These are phyloP conservation scores for Solanum commersonii DNA, from an alignment of 257 asterid species.

Conservation along the genomic window DNA sequence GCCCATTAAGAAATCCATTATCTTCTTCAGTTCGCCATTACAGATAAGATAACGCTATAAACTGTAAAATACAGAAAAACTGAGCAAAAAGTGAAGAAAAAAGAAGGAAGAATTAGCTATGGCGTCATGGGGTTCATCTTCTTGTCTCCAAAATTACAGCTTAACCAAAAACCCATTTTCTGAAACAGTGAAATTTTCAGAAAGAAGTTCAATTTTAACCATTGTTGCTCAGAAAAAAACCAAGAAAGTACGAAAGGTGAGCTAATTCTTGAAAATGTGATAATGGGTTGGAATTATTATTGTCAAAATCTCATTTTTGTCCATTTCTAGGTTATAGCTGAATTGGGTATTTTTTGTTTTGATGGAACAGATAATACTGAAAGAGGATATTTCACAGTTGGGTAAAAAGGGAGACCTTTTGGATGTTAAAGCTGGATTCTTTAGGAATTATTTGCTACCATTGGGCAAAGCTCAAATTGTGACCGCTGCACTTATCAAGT, in stretches of 20 bases:
- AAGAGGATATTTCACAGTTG: constrained; percentile 70
- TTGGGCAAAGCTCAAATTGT: constrained; percentile 76
- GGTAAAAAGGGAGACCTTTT: constrained; percentile 83
- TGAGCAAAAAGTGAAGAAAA: not conserved
- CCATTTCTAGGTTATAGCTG: not conserved
- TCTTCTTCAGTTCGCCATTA: not conserved
- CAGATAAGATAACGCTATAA: not conserved
- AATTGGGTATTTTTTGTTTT: not conserved
- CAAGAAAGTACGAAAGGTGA: constrained; percentile 64
- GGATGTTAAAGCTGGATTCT: constrained; percentile 87
- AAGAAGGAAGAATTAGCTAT: not conserved
- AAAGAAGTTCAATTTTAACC: constrained; percentile 23
- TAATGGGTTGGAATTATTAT: not conserved
- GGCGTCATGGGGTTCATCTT: constrained; percentile 77
- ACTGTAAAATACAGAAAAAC: not conserved
- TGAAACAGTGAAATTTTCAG: constrained; percentile 22
- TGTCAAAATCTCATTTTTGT: not conserved
- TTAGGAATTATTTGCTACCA: constrained; percentile 67
- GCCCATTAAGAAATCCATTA: not conserved
- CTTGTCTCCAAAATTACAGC: constrained; percentile 39
- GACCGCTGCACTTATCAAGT: constrained; percentile 68
- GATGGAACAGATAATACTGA: constrained; percentile 59
- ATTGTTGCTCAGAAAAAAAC: constrained; percentile 75
- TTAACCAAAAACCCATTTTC: constrained; percentile 17
- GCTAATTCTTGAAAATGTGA: not conserved